These are phyloP conservation scores for Solanum sejunctum DNA, from an alignment of 257 asterid genomes.

Conservation along the genomic window DNA sequence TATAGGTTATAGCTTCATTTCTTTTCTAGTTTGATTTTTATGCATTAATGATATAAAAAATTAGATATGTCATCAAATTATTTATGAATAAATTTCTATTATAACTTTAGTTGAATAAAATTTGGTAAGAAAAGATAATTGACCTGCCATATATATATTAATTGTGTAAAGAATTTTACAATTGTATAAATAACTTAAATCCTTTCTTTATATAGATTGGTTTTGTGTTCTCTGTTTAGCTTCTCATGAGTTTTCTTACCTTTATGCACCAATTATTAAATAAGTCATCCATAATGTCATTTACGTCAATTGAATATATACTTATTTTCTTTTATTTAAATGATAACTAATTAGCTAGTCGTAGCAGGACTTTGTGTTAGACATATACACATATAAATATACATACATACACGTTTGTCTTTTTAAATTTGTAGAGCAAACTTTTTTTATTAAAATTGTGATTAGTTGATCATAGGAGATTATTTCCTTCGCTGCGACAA, in stretches of 20 bases:
- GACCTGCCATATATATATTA: background rate
- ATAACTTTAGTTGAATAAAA: background rate
- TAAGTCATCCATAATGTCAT: background rate
- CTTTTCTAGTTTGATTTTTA: background rate
- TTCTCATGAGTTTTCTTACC: background rate
- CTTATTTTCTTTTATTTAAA: no score
- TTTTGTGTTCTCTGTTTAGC: background rate
- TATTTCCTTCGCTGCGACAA: background rate
- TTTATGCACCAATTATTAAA: no score
- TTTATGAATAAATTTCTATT: background rate
- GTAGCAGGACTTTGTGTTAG: no score
- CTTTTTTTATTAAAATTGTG: background rate
- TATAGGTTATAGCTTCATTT: background rate
- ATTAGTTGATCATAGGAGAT: background rate
- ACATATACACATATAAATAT: no score
- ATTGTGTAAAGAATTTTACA: background rate
- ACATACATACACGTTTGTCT: background rate
- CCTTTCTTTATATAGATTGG: background rate
- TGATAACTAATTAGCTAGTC: no score
- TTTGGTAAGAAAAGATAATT: background rate
- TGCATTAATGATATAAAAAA: background rate
- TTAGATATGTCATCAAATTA: background rate
- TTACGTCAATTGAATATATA: background rate
- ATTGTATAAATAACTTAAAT: background rate
- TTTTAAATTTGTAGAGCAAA: background rate